Evolutionary conservation across 2,329 filamentous ascomycete species (phyloP), one percentile per base, ranked within the genome.

Genomic region (Hypoxylon sp.): DNA sequence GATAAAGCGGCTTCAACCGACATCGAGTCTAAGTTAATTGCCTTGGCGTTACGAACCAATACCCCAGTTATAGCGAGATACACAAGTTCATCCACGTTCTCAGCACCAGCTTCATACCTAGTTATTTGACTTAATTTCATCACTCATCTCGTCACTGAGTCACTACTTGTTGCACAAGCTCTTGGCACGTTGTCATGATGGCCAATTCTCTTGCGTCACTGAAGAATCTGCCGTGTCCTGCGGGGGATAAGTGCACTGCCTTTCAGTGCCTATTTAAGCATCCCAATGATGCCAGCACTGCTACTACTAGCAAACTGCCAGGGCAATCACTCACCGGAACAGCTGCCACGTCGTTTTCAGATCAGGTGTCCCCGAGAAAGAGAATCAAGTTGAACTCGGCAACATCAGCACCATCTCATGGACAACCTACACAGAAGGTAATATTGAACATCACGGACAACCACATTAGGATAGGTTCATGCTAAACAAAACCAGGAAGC

Each of bases 221-320:
- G 68, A 86, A 85, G 72, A 82, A 81, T 65, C 82, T 87, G 53
- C 83, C 84, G 8, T 87, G 85, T 70, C 85, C 85, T 5, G 84
- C 83, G 20, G 85, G 85, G 56, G 79, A 81, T 51, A 77, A 67
- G 2, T 87, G 85, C 72, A 84, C 81, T 7, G 84, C 85, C 14
- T 85, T 85, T 71, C 79, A 83, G 66, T 87, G 85, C 72, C 81
- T 86, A 42, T 87, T 87, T 71, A 82, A 83, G 30, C 84, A 86
- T 70, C 77, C 77, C 35, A 75, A 73, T 20, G 81, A 85, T 31
- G 75, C 75, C 13, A 56, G 74, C 61, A 54, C 68, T 13, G 67
- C 63, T 51, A 40, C 65, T 27, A 59, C 63, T 7, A 53, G 51
- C 48, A 64, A 68, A 44, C 59, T 56, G 17, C 25, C 56, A 25